phyloP scores from a whole-genome alignment of 179 eudicot species.

The Gypsophila paniculata region DNA sequence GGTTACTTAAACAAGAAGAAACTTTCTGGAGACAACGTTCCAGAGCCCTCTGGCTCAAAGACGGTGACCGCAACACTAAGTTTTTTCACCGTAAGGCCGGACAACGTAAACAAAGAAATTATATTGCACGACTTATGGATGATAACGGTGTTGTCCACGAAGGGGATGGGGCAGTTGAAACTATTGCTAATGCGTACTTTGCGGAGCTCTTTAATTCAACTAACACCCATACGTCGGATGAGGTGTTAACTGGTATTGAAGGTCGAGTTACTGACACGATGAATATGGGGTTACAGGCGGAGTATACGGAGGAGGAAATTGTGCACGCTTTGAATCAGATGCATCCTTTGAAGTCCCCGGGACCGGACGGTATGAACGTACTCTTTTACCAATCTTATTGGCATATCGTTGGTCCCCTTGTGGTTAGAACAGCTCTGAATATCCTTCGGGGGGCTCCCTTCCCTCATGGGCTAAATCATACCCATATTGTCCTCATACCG shows the following conservation, averaged over 20 bases:
- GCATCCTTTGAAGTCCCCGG: neutral
- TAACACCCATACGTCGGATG: too few relatives aligned
- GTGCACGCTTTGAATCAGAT: neutral
- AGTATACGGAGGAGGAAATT: too few relatives aligned
- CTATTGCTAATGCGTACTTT: too few relatives aligned
- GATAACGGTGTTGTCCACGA: too few relatives aligned
- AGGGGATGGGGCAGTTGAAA: too few relatives aligned
- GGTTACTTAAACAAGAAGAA: neutral
- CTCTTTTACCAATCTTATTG: neutral
- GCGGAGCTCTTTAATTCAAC: too few relatives aligned
- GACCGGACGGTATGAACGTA: neutral
- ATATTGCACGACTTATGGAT: too few relatives aligned
- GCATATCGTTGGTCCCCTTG: neutral
- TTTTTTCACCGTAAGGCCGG: neutral
- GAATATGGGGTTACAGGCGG: too few relatives aligned
- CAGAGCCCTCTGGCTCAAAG: neutral
- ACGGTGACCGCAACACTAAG: neutral
- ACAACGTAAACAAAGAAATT: too few relatives aligned
- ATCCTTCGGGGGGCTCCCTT: neutral
- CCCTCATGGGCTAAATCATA: neutral
- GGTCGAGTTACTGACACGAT: too few relatives aligned
- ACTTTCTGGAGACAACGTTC: neutral
- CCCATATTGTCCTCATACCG: neutral
- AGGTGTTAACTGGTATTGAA: too few relatives aligned
- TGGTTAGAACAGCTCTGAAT: too few relatives aligned